These are phyloP conservation scores for Rusavskia elegans DNA, from an alignment of 495 filamentous ascomycete species.

Conservation along the genomic window DNA sequence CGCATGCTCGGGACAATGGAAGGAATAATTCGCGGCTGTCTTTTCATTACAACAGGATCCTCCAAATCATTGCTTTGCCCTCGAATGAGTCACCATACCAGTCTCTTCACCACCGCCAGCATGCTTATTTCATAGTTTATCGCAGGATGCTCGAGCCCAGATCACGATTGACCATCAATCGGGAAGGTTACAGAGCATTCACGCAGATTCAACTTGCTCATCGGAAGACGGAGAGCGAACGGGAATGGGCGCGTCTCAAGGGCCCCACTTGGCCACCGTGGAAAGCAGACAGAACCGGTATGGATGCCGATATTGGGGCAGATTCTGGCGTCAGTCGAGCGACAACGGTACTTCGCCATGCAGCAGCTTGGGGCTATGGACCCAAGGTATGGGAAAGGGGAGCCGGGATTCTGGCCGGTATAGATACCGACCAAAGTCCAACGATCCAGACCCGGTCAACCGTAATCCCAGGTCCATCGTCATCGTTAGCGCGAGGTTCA, in stretches of 20 bases:
- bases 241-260: constrained; percentile 42
- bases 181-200: constrained; percentile 48
- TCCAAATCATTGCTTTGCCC: constrained; percentile 40
- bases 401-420: constrained; percentile 42
- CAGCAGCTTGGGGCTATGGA: constrained; percentile 43
- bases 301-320: constrained; percentile 37
- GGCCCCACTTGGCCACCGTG: constrained; percentile 54
- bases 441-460: constrained; percentile 41
- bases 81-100: constrained; percentile 31
- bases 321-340: constrained; percentile 45
- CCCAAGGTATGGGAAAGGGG: constrained; percentile 37
- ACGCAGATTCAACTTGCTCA: constrained; percentile 44
- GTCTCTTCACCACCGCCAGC: constrained; percentile 33
- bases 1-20: constrained; percentile 1
- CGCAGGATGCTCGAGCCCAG: constrained; percentile 40
- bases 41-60: constrained; percentile 31
- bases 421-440: constrained; percentile 52
- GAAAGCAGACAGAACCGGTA: constrained; percentile 44
- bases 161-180: constrained; percentile 39
- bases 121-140: constrained; percentile 47
- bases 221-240: constrained; percentile 42
- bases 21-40: constrained; percentile 6
- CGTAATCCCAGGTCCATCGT: neutral
- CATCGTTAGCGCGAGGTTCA: neutral
- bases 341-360: constrained; percentile 35